phyloP scores from a whole-genome alignment of 106 monocot species.

The Posidonia australis region DNA sequence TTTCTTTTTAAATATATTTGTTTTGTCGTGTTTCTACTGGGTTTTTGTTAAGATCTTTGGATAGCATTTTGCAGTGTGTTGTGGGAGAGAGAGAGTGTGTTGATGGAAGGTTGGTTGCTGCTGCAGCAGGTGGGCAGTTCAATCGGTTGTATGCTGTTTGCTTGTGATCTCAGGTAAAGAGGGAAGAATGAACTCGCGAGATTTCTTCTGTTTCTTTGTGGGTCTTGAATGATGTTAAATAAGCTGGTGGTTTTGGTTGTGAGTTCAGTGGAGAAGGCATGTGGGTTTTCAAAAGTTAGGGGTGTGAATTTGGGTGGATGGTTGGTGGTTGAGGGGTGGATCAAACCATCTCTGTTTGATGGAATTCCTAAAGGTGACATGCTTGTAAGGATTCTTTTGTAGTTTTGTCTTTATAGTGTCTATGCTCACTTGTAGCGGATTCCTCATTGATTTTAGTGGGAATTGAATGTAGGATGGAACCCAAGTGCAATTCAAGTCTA shows the following conservation, averaged over 20 bases:
- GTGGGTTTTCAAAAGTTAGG: slow-evolving; percentile 57
- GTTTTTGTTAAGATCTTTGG: background rate
- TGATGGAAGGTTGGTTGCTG: no score
- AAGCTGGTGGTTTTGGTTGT: no score
- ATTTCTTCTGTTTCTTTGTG: background rate
- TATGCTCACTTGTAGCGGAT: background rate
- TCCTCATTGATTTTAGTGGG: background rate
- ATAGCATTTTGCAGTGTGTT: background rate
- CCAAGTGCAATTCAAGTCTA: slow-evolving; percentile 62
- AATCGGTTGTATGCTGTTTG: background rate
- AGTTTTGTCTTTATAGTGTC: background rate
- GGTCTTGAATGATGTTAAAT: background rate
- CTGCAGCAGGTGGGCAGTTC: background rate
- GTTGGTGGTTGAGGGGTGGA: slow-evolving; percentile 79
- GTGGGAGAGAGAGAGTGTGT: no score
- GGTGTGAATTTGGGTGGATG: slow-evolving; percentile 85
- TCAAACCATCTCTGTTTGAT: slow-evolving; percentile 75
- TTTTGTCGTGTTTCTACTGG: background rate
- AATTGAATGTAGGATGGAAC: slow-evolving; percentile 58
- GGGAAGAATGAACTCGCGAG: background rate
- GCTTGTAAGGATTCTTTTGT: slow-evolving; percentile 38
- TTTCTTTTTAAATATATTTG: background rate
- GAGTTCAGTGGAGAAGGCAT: slow-evolving; percentile 15
- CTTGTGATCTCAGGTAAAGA: background rate
- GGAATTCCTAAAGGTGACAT: slow-evolving; percentile 84